phyloP scores from a whole-genome alignment of 139 green algal genomes.

The Dunaliella sp. region DNA sequence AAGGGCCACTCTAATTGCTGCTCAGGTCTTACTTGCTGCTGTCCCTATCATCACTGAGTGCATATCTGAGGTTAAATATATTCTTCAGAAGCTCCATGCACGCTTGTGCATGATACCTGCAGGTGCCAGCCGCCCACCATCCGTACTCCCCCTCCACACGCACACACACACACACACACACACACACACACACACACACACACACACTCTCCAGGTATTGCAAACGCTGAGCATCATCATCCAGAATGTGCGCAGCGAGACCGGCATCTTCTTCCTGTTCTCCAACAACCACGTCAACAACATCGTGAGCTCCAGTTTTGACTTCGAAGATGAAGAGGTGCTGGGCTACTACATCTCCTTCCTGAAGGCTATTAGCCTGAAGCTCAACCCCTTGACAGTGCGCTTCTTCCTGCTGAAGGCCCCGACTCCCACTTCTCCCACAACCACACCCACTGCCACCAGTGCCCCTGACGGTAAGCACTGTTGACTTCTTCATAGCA shows the following conservation, averaged over 20 bases:
- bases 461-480: too few species aligned
- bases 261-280: constrained; percentile 93
- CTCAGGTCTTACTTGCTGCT: too few species aligned
- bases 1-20: too few species aligned
- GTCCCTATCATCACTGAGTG: background rate
- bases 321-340: constrained; percentile 97
- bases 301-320: constrained; percentile 83
- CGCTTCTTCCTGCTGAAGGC: constrained; percentile 86
- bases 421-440: background rate
- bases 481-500: too few species aligned
- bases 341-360: constrained; percentile 97
- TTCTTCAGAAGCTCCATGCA: background rate
- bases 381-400: constrained; percentile 84
- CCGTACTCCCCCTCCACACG: too few species aligned
- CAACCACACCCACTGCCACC: background rate
- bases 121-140: background rate
- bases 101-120: background rate
- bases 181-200: constrained; percentile 16
- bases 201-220: constrained; percentile 75
- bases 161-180: constrained; percentile 4
- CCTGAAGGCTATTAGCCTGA: constrained; percentile 93
- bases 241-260: constrained; percentile 90
- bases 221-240: constrained; percentile 95
- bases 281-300: constrained; percentile 97
- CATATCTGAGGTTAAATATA: background rate